These are phyloP conservation scores for Xylariaceae sp. DNA, from an alignment of 2,329 filamentous ascomycete species.

Conservation along the genomic window DNA sequence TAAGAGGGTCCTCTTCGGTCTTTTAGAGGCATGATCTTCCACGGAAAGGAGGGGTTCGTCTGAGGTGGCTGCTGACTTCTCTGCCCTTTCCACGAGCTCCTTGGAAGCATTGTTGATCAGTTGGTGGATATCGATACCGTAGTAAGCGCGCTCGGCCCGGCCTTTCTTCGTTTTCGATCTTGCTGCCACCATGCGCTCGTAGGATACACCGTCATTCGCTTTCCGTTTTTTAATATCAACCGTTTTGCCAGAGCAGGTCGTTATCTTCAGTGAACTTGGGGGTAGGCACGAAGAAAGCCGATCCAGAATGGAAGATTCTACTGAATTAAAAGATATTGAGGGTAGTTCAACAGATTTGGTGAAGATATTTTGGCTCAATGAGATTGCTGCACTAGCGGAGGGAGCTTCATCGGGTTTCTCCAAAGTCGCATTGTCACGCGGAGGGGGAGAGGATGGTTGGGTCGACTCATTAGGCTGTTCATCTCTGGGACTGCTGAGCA, in stretches of 20 bases:
- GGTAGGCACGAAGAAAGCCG: slow-evolving; percentile 19
- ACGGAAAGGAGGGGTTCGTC: slow-evolving; percentile 40
- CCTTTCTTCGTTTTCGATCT: slow-evolving; percentile 64
- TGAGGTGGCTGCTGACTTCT: slow-evolving; percentile 20
- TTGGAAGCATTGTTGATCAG: slow-evolving; percentile 69
- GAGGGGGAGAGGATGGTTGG: slow-evolving; percentile 25
- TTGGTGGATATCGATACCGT: slow-evolving; percentile 86
- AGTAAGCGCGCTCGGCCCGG: slow-evolving; percentile 72
- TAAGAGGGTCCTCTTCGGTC: slow-evolving; percentile 54
- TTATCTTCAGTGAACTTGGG: slow-evolving; percentile 37
- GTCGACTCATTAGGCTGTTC: slow-evolving; percentile 16
- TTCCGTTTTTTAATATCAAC: slow-evolving; percentile 54
- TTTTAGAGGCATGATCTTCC: slow-evolving; percentile 37
- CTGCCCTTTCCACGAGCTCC: slow-evolving; percentile 44
- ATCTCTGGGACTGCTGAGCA: slow-evolving; percentile 34
- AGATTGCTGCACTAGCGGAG: slow-evolving; percentile 5
- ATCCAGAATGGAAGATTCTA: slow-evolving; percentile 20
- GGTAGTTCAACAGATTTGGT: slow-evolving; percentile 11
- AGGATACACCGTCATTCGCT: slow-evolving; percentile 45
- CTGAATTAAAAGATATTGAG: slow-evolving; percentile 21
- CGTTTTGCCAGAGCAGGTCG: slow-evolving; percentile 55
- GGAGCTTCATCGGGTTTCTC: too few species aligned
- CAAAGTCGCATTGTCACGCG: slow-evolving; percentile 9
- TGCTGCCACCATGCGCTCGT: slow-evolving; percentile 64
- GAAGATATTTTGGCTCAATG: neutral